These are phyloP conservation scores for Aspergillus eucalypticola DNA, from an alignment of 2,329 filamentous ascomycete genomes.

Conservation along the genomic window DNA sequence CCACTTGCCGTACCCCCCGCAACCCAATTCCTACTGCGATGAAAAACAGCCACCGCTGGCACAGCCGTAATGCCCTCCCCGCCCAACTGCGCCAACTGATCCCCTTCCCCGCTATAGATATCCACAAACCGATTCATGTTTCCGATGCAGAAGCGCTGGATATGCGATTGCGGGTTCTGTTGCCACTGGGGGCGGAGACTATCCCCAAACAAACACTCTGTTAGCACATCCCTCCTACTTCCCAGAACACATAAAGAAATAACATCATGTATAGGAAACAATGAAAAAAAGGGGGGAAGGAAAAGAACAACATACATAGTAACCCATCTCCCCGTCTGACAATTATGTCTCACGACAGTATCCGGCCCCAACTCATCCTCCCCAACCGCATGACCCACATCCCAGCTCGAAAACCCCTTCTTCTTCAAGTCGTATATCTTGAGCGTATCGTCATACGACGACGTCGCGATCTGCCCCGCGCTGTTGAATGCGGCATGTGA, in stretches of 20 bases:
- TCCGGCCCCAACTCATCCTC: conserved; percentile 68
- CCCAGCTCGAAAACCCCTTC: conserved; percentile 60
- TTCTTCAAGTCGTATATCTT: conserved; percentile 81
- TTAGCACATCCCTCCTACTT: too few relatives aligned
- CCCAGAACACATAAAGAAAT: too few relatives aligned
- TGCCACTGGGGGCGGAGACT: conserved; percentile 88
- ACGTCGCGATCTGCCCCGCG: conserved; percentile 82
- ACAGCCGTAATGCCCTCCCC: conserved; percentile 93
- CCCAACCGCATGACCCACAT: conserved; percentile 57
- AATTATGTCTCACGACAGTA: conserved; percentile 77
- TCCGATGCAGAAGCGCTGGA: conserved; percentile 86
- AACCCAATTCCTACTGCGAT: conserved; percentile 86
- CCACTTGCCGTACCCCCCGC: conserved; percentile 88
- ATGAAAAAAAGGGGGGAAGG: background rate
- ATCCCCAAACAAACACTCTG: too few relatives aligned
- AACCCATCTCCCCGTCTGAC: conserved; percentile 93
- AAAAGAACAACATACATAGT: conserved; percentile 67
- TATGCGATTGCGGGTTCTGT: conserved; percentile 69
- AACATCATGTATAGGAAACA: too few relatives aligned
- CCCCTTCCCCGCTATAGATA: conserved; percentile 76
- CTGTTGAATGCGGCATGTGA: conserved; percentile 90
- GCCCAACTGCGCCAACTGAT: conserved; percentile 84
- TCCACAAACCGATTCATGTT: conserved; percentile 99
- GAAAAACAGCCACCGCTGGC: conserved; percentile 87
- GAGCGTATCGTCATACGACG: conserved; percentile 91